Evolutionary conservation across 306 rosid species (phyloP).

Genomic region (Ochetophila trinervis): DNA sequence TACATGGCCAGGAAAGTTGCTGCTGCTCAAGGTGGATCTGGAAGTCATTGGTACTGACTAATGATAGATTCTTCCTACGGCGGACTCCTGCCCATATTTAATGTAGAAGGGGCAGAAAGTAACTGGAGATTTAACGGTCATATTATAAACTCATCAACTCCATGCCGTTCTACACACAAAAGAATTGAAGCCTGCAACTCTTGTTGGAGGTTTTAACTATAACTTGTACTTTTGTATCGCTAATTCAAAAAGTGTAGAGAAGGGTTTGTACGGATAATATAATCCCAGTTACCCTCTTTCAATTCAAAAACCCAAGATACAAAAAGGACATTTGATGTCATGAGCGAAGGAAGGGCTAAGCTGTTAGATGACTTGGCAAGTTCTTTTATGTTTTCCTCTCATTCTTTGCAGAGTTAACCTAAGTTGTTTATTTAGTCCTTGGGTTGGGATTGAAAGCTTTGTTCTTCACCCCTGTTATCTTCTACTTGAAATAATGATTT

Average conservation of each 20-base stretch:
- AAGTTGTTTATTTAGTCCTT: conserved; percentile 10
- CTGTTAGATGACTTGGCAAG: conserved; percentile 13
- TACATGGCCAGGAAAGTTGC: conserved; percentile 75
- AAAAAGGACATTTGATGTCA: conserved; percentile 21
- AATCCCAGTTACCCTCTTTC: conserved; percentile 27
- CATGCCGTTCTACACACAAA: conserved; percentile 5
- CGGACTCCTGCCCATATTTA: neutral
- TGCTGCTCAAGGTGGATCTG: conserved; percentile 78
- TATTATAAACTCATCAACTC: neutral
- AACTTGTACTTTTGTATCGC: conserved; percentile 24
- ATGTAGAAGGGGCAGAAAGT: conserved; percentile 11
- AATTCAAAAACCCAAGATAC: conserved; percentile 14
- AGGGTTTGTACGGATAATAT: conserved; percentile 23
- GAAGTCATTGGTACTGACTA: conserved; percentile 78
- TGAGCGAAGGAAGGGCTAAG: conserved; percentile 18
- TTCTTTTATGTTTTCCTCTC: conserved; percentile 16
- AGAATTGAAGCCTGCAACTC: conserved; percentile 21
- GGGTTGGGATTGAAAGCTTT: neutral
- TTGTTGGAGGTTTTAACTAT: conserved; percentile 18
- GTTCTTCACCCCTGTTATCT: neutral
- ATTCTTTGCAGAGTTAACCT: conserved; percentile 28
- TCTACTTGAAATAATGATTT: neutral
- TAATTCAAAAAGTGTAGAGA: conserved; percentile 19
- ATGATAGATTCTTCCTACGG: conserved; percentile 25
- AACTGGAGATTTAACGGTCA: no score